Evolutionary conservation across 257 asterid species (phyloP).

Genomic region (Salvia hispanica): DNA sequence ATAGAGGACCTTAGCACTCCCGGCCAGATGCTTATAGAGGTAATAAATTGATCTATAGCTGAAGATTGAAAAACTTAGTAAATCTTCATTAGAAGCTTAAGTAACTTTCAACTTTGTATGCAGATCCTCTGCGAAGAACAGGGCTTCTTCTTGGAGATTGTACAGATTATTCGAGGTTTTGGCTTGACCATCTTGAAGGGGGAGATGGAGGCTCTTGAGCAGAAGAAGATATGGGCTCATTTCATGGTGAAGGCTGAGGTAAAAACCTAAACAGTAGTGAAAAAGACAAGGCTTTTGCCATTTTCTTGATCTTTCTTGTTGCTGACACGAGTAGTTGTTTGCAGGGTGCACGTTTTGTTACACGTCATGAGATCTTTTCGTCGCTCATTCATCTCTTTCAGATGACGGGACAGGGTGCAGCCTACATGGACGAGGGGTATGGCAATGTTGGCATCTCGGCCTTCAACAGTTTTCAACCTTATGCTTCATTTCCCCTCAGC

Average conservation of each 20-base stretch:
- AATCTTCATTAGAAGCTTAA: not conserved
- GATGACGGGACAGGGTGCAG: conserved; percentile 42
- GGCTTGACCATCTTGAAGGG: conserved; percentile 78
- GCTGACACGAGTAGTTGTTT: conserved; percentile 12
- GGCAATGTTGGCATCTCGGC: conserved; percentile 32
- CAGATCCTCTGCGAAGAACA: conserved; percentile 80
- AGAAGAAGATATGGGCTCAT: conserved; percentile 67
- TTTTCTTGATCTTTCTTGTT: conserved; percentile 9
- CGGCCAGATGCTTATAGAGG: conserved; percentile 89
- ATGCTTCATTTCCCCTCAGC: conserved; percentile 43
- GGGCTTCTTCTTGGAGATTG: conserved; percentile 79
- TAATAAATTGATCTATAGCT: conserved; percentile 21
- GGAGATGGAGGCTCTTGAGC: conserved; percentile 65
- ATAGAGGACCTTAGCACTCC: conserved; percentile 78
- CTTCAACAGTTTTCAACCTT: conserved; percentile 44
- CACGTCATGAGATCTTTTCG: conserved; percentile 78
- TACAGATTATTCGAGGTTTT: conserved; percentile 63
- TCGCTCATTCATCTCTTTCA: conserved; percentile 79
- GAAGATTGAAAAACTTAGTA: not conserved
- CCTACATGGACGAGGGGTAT: not conserved
- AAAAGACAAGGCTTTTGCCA: not conserved
- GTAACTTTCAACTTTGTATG: conserved; percentile 27
- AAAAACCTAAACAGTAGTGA: not conserved
- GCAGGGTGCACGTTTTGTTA: conserved; percentile 56
- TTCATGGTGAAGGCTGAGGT: conserved; percentile 83